Evolutionary conservation across 2,329 filamentous ascomycete genomes (phyloP).

Genomic region (Immersiporthe knoxdaviesiana): DNA sequence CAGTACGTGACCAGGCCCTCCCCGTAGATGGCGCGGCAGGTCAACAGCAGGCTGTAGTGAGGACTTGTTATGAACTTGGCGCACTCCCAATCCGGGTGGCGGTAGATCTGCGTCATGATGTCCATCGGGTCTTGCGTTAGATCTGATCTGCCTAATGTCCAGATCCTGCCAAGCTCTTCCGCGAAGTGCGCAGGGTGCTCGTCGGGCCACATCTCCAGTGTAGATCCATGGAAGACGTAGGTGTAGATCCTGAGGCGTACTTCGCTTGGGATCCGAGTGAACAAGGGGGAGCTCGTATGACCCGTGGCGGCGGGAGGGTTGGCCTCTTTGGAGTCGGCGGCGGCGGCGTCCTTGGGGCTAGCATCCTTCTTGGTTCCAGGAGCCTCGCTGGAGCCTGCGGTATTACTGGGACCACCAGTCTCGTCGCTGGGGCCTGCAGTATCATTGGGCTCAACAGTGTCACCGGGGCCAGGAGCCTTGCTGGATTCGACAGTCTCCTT

Average conservation of each 20-base stretch:
- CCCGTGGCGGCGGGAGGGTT: no score
- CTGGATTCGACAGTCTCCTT: background rate
- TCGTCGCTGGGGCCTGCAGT: background rate
- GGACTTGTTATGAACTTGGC: background rate
- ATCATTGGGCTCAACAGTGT: no score
- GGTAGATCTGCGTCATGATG: background rate
- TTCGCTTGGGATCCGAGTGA: background rate
- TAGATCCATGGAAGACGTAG: background rate
- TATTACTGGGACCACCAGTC: background rate
- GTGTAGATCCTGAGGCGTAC: background rate
- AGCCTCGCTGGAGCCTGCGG: background rate
- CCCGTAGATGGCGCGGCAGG: background rate
- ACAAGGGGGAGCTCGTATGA: background rate
- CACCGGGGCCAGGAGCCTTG: no score
- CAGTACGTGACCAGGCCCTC: background rate
- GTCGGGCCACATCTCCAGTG: background rate
- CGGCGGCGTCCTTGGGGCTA: background rate
- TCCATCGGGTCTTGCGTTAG: background rate
- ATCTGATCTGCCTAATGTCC: background rate
- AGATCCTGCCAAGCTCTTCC: background rate
- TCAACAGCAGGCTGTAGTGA: background rate
- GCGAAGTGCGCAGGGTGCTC: background rate
- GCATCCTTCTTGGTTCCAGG: background rate
- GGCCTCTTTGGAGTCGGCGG: background rate
- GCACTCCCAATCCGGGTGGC: background rate